These are phyloP conservation scores for Suhomyces sp. DNA, from an alignment of 805 yeast genomes.

Conservation along the genomic window DNA sequence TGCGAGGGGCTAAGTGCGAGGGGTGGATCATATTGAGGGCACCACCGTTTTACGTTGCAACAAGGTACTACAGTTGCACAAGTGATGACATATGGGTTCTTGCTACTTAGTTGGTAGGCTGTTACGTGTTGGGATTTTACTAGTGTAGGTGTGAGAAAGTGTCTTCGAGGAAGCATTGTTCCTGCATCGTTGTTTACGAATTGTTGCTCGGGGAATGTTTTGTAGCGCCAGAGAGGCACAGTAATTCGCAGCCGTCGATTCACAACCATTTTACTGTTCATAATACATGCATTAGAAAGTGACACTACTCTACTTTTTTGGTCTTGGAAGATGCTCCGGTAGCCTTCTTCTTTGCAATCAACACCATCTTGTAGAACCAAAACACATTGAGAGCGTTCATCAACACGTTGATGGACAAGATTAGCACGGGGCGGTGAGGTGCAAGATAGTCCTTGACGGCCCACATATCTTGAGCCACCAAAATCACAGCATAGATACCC, in stretches of 20 bases:
- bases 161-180: not conserved
- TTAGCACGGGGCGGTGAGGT: slow-evolving; percentile 42
- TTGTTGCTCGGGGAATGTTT: not conserved
- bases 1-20: not conserved
- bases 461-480: slow-evolving; percentile 48
- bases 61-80: not conserved
- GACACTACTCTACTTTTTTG: not conserved
- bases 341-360: slow-evolving; percentile 59
- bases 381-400: slow-evolving; percentile 67
- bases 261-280: not conserved
- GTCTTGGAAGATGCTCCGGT: not conserved
- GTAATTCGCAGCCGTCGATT: not conserved
- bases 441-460: slow-evolving; percentile 45
- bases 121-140: not conserved
- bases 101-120: no score
- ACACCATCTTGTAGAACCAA: slow-evolving; percentile 90
- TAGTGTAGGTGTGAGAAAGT: not conserved
- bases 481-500: slow-evolving; percentile 74
- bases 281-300: not conserved
- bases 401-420: slow-evolving; percentile 56
- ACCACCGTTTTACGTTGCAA: not conserved
- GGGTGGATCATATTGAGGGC: not conserved
- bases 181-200: not conserved
- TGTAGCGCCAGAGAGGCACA: not conserved
- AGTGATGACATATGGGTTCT: no score